These are phyloP conservation scores for Ceratobasidium papillatum DNA, from an alignment of 1,284 basidiomycete species.

Conservation along the genomic window DNA sequence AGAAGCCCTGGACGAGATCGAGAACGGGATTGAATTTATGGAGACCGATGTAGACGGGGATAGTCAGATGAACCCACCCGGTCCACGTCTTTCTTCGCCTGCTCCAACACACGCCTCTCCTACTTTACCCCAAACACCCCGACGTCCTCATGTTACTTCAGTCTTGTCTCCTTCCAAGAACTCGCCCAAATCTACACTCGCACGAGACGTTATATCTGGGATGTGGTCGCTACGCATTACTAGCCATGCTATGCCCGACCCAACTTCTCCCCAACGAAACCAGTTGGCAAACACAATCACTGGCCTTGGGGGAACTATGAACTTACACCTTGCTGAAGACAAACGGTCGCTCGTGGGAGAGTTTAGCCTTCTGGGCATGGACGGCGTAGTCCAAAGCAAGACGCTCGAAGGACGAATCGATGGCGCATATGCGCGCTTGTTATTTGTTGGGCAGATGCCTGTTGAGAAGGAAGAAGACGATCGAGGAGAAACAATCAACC, in stretches of 20 bases:
- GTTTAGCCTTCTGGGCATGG: slow-evolving; percentile 36
- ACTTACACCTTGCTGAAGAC: slow-evolving; percentile 33
- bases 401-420: slow-evolving; percentile 35
- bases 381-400: slow-evolving; percentile 25
- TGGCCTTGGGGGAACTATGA: slow-evolving; percentile 17
- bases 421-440: slow-evolving; percentile 31
- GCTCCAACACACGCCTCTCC: not conserved
- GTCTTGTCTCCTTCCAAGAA: slow-evolving; percentile 2
- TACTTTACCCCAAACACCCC: slow-evolving; percentile 15
- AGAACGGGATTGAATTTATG: slow-evolving; percentile 20
- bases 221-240: slow-evolving; percentile 29
- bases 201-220: slow-evolving; percentile 30
- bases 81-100: slow-evolving; percentile 4
- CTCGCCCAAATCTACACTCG: slow-evolving; percentile 21
- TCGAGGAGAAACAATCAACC: not conserved
- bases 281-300: not conserved
- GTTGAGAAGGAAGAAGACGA: not conserved
- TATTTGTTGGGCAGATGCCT: slow-evolving; percentile 33
- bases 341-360: slow-evolving; percentile 25
- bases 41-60: slow-evolving; percentile 28
- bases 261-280: not conserved
- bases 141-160: not conserved
- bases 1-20: slow-evolving; percentile 34
- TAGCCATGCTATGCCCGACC: not conserved
- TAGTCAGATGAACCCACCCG: slow-evolving; percentile 37